Evolutionary conservation across 164 flowering plant species (phyloP), one percentile per base, ranked within the genome.

Genomic region (Macadamia tetraphylla): DNA sequence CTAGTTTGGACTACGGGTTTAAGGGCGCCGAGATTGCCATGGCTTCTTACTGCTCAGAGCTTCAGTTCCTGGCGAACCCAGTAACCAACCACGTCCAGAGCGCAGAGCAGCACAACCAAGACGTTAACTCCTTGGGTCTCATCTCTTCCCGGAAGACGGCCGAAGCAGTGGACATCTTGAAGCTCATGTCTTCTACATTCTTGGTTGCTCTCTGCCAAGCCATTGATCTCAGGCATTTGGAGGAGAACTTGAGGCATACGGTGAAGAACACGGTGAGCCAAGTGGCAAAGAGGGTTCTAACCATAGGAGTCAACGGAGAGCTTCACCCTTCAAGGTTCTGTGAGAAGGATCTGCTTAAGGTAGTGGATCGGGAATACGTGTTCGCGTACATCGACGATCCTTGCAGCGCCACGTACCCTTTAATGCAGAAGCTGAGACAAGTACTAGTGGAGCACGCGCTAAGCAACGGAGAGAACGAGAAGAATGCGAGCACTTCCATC

Each of bases 191-290:
- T 1, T 18, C 86, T 1, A 83, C 85, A 8, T 83, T 68, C 73
- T 30, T 83, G 46, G 78, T 81, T 17, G 87, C 79, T 0, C 71
- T 83, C 0, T 84, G 85, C 73, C 85, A 84, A 59, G 87, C 87
- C 1, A 72, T 81, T n/a, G 87, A 83, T 29, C 65, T 83, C 66
- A 70, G 85, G 74, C 83, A 81, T 15, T 30, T 77, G 64, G 85
- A 83, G 74, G 87, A 84, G 73, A 84, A 81, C 53, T 17, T 84
- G 64, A 80, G 64, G 72, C 56, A 29, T 48, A 59, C 77, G 0
- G 84, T 84, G 11, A 84, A 82, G 79, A 73, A 71, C 46, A 60
- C 76, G 5, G 80, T 84, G 23, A 73, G 77, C 65, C 82, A 75
- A 63, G 82, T 71, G 4, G 77, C 80, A 0, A 81, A 76, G 73